These are phyloP conservation scores for Penicillium ucsense DNA, from an alignment of 495 filamentous ascomycete species.

Conservation along the genomic window DNA sequence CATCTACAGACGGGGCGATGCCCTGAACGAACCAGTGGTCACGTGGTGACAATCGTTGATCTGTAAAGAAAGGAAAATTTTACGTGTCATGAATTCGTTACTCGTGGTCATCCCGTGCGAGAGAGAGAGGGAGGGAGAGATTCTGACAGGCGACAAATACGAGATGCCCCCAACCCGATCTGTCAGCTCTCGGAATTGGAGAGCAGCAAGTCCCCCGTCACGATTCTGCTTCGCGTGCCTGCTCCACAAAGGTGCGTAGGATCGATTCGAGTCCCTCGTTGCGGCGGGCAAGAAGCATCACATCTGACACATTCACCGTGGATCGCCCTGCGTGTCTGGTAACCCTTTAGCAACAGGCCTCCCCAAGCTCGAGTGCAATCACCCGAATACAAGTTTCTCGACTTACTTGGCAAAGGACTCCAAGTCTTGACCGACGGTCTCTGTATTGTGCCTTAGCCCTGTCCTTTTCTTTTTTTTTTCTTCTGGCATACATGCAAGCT, in stretches of 20 bases:
- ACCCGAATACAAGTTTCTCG: too few relatives aligned
- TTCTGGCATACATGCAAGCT: too few relatives aligned
- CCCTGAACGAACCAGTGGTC: too few relatives aligned
- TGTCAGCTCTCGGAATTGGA: too few relatives aligned
- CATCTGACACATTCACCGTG: slow-evolving; percentile 75
- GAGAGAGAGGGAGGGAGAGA: too few relatives aligned
- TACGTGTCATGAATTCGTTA: not conserved
- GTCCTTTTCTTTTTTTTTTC: too few relatives aligned
- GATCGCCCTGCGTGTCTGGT: slow-evolving; percentile 69
- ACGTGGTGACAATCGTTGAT: not conserved
- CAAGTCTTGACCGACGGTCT: slow-evolving; percentile 64
- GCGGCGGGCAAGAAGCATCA: slow-evolving; percentile 73
- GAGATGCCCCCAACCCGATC: too few relatives aligned
- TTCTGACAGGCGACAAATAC: too few relatives aligned
- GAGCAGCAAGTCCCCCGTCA: slow-evolving; percentile 1
- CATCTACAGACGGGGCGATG: too few relatives aligned
- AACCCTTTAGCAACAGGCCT: not conserved
- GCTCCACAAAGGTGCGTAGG: slow-evolving; percentile 56
- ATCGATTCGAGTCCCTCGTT: slow-evolving; percentile 77
- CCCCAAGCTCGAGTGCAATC: too few relatives aligned
- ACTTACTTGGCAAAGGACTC: slow-evolving; percentile 68
- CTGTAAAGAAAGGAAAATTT: not conserved
- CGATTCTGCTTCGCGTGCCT: slow-evolving; percentile 26
- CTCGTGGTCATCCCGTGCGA: not conserved
- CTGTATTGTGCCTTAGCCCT: slow-evolving; percentile 24